Evolutionary conservation across 2,329 filamentous ascomycete species (phyloP).

Genomic region (Neoscytalidium dimidiatum): DNA sequence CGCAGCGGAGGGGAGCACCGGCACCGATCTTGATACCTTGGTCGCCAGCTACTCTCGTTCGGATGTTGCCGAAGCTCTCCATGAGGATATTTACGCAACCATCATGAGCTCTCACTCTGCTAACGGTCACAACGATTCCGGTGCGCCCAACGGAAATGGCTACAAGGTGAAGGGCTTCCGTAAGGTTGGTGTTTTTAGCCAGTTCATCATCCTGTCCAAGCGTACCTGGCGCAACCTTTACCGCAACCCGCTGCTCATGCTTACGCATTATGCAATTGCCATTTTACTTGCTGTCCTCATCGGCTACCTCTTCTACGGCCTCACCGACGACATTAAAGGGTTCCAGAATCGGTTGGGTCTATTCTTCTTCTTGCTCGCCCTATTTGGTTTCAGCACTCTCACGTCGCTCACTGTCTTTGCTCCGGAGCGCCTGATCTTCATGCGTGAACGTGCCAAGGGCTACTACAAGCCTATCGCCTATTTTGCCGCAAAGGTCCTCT

Average conservation of each 20-base stretch:
- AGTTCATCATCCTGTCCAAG: slow-evolving; percentile 86
- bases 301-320: slow-evolving; percentile 92
- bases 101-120: slow-evolving; percentile 64
- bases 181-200: slow-evolving; percentile 74
- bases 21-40: slow-evolving; percentile 80
- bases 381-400: slow-evolving; percentile 95
- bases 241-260: slow-evolving; percentile 95
- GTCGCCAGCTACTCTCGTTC: slow-evolving; percentile 76
- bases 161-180: slow-evolving; percentile 76
- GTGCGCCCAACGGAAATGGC: slow-evolving; percentile 55
- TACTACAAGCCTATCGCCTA: slow-evolving; percentile 95
- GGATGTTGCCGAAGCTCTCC: slow-evolving; percentile 71
- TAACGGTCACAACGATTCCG: slow-evolving; percentile 65
- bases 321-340: slow-evolving; percentile 93
- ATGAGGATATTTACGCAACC: slow-evolving; percentile 75
- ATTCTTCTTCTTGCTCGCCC: slow-evolving; percentile 94
- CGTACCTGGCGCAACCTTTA: slow-evolving; percentile 98
- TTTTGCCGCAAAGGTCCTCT: slow-evolving; percentile 94
- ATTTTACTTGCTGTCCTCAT: slow-evolving; percentile 93
- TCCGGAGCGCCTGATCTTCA: slow-evolving; percentile 84
- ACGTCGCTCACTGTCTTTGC: slow-evolving; percentile 94
- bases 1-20: slow-evolving; percentile 56
- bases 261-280: slow-evolving; percentile 96
- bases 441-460: slow-evolving; percentile 91
- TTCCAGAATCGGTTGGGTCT: slow-evolving; percentile 97